Base-by-base conservation (phyloP, 345 rosid species). In the Excoecaria agallocha region DNA sequence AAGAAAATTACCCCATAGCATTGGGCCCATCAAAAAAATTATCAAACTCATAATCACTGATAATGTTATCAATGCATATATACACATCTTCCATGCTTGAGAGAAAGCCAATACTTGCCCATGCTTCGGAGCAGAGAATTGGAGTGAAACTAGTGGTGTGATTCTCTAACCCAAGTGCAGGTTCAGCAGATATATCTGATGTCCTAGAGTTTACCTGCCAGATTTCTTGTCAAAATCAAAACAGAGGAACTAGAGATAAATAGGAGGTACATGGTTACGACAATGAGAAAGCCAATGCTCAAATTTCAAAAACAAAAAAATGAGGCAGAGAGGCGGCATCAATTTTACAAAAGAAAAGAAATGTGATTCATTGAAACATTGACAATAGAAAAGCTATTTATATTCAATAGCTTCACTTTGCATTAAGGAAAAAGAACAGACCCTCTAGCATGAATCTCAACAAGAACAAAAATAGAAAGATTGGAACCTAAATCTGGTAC, bases 71-170 rank as follows among this genome's bases (percentile, higher is more conserved):
- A 20, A 86, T 69, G 39, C 98, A 79, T 52, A 88, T 52, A 76
- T 83, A 91, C 50, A 74, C 96, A 82, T 94, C 97, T 80, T 94
- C 97, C 98, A 94, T 94, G 68, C 66, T 87, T n/a, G 85, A 8
- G 68, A 97, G 89, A 54, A 77, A 57, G 54, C 98, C 98, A 37
- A 84, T 77, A 72, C 89, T 93, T 68, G 92, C 80, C 82, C 91
- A 92, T 68, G 96, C 97, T 78, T 96, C 97, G 43, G 98, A 94
- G 22, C 94, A 96, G 68, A 90, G 76, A 65, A 72, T 71, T 19
- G 93, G 97, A 66, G 82, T 68, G 83, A 87, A 94, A 60, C 82
- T 85, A 39, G 80, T 35, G 30, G 64, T 83, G 8, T 57, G 70
- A 78, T 80, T 87, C 74, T 78, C 86, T 68, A 78, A 24, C 20